These are phyloP conservation scores for Quercus berberidifolia DNA, from an alignment of 306 rosid species.

Conservation along the genomic window DNA sequence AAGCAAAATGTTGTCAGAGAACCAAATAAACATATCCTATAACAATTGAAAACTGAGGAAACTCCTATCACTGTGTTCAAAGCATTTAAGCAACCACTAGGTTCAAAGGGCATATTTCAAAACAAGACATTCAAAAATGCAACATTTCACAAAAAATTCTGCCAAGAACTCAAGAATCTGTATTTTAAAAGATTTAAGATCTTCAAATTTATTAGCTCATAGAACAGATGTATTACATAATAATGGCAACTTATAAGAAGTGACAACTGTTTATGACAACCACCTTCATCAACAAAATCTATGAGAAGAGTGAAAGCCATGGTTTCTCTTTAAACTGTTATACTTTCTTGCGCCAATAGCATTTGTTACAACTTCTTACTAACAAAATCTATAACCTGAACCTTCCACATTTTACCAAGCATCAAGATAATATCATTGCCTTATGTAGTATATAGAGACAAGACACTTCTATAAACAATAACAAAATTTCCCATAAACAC, in stretches of 20 bases:
- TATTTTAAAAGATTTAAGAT: background rate
- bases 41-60: background rate
- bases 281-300: background rate
- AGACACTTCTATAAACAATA: background rate
- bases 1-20: background rate
- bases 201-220: background rate
- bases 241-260: background rate
- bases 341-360: background rate
- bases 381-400: too few species aligned
- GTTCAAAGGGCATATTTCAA: background rate
- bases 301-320: background rate
- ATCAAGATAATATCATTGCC: background rate
- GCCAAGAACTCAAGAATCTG: background rate
- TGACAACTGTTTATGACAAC: background rate
- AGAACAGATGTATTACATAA: background rate
- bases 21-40: background rate
- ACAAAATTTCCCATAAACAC: background rate
- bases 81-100: background rate
- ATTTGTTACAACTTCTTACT: background rate
- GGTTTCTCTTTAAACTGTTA: background rate
- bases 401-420: too few species aligned
- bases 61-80: background rate
- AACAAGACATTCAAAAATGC: background rate
- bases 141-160: background rate
- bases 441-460: background rate